Base-by-base conservation (phyloP, 345 rosid genomes). In the Euphorbia pulcherrima region DNA sequence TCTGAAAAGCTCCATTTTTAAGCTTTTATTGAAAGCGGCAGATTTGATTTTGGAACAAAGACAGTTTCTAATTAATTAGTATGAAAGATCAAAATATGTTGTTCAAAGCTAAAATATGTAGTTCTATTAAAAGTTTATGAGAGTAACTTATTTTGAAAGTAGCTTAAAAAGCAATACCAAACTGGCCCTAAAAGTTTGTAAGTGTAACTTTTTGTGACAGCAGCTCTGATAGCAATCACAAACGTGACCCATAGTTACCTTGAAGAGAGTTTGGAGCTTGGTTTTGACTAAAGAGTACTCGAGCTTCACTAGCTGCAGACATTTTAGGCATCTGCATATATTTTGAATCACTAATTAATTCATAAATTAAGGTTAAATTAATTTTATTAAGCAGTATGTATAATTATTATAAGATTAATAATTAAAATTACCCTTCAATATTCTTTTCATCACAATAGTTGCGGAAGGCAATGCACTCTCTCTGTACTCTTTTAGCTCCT, bases 401-500 rank as follows among this genome's bases (percentile, higher is more conserved):
- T 13, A 1, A 12, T 35, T 6, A 9, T 33, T 2, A 7, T 33
- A 33, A 33, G 37, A 33, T 33, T 33, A n/a, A 7, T 33, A 33
- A 33, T 33, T 33, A 64, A 69, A 39, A 65, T 78, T 57, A 82
- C 90, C 86, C 86, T 77, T 83, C 81, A n/a, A 75, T 71, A 62
- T 80, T 83, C 59, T 35, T 68, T 69, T 77, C 83, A 11, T 82
- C 82, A 50, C 88, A 82, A 64, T 20, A 74, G 74, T 77, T 77
- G 53, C 88, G 76, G 71, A 83, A 82, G 60, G 63, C 63, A 60
- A 82, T 73, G 80, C 90, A 86, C 37, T 46, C 77, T 41, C 60
- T 82, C 27, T 80, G 87, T 78, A 86, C 90, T 63, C 85, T 84
- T 24, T 83, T 82, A 26, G 85, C 87, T 13, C 90, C 90, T 27